These are phyloP conservation scores for Aspergillus pseudotamarii DNA, from an alignment of 2,329 filamentous ascomycete species.

Conservation along the genomic window DNA sequence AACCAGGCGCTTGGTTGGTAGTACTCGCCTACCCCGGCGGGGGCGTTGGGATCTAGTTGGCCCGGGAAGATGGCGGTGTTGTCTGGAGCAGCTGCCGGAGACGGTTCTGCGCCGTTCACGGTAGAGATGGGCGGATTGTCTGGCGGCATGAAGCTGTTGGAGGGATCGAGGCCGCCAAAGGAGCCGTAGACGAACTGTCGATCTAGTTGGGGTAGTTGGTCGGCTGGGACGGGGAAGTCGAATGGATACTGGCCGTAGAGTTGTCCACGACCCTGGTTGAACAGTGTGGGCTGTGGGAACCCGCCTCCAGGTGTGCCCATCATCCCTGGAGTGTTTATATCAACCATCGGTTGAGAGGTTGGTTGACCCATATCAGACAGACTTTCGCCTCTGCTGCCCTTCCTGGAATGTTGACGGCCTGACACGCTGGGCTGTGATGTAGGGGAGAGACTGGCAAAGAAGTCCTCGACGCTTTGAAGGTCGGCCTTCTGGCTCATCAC, in stretches of 20 bases:
- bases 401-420: conserved; percentile 45
- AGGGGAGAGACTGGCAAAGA: conserved; percentile 79
- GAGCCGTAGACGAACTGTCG: conserved; percentile 75
- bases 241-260: conserved; percentile 37
- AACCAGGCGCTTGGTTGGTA: conserved; percentile 74
- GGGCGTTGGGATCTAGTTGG: conserved; percentile 38
- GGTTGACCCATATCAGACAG: conserved; percentile 29
- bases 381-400: conserved; percentile 30
- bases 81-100: conserved; percentile 15
- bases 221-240: conserved; percentile 41
- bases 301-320: conserved; percentile 34
- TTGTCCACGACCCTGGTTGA: conserved; percentile 29
- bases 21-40: conserved; percentile 40
- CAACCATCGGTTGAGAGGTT: conserved; percentile 30
- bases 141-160: conserved; percentile 31
- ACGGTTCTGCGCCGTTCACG: conserved; percentile 28
- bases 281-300: conserved; percentile 42
- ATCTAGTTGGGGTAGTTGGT: conserved; percentile 68
- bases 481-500: conserved; percentile 87
- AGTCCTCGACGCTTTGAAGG: conserved; percentile 92
- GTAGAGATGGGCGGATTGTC: conserved; percentile 32
- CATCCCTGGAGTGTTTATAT: conserved; percentile 31
- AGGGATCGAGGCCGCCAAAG: conserved; percentile 60
- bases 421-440: conserved; percentile 50
- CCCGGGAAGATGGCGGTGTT: conserved; percentile 38